These are phyloP conservation scores for Ophiostoma ulmi DNA, from an alignment of 2,329 filamentous ascomycete genomes.

Conservation along the genomic window DNA sequence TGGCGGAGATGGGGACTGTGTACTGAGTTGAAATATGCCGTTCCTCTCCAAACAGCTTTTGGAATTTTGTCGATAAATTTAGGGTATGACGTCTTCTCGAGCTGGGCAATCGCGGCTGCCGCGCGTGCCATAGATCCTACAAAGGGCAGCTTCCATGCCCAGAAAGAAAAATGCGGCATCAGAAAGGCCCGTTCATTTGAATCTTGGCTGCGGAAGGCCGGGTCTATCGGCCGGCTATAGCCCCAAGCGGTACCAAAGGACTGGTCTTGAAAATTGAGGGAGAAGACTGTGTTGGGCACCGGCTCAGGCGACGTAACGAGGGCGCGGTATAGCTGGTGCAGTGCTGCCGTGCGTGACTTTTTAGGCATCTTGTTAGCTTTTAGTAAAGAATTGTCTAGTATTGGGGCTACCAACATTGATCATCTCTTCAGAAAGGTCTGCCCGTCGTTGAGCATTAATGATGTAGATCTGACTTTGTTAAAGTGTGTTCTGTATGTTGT, in stretches of 20 bases:
- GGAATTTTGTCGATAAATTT: slow-evolving; percentile 24
- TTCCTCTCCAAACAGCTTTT: slow-evolving; percentile 50
- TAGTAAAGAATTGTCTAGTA: slow-evolving; percentile 38
- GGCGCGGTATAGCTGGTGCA: slow-evolving; percentile 5
- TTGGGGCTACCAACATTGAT: slow-evolving; percentile 32
- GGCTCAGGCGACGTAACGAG: slow-evolving; percentile 45
- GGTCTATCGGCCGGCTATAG: slow-evolving; percentile 44
- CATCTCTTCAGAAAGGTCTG: slow-evolving; percentile 43
- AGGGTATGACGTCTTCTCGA: not conserved
- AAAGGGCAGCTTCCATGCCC: slow-evolving; percentile 49
- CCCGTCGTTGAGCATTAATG: slow-evolving; percentile 39
- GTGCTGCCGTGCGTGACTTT: not conserved
- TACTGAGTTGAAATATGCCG: slow-evolving; percentile 46
- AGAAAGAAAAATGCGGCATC: slow-evolving; percentile 54
- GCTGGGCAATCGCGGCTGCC: slow-evolving; percentile 23
- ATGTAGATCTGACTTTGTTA: slow-evolving; percentile 40
- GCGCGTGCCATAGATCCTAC: slow-evolving; percentile 43
- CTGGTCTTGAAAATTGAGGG: slow-evolving; percentile 49
- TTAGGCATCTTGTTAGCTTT: not conserved
- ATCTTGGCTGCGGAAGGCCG: slow-evolving; percentile 30
- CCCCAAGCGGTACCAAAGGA: slow-evolving; percentile 42
- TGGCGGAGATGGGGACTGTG: slow-evolving; percentile 40
- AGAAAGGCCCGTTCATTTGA: slow-evolving; percentile 40
- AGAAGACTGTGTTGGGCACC: slow-evolving; percentile 48
- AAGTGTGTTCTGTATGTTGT: not conserved